Evolutionary conservation across 495 filamentous ascomycete species (phyloP).

Genomic region (Neurospora tetraspora): DNA sequence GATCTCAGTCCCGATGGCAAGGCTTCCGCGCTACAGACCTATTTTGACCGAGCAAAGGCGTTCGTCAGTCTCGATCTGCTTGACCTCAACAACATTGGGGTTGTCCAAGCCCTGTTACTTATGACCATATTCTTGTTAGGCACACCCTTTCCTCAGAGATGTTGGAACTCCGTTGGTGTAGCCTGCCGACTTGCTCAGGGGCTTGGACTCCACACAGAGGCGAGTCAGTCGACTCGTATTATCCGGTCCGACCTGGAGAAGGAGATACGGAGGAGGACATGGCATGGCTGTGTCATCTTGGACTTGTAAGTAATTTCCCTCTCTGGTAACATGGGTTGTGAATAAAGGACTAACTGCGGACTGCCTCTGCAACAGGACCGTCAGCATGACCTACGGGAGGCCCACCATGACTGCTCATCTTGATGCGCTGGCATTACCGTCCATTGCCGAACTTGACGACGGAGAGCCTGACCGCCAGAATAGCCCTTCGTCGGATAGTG

Average conservation of each 20-base stretch:
- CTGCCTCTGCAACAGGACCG: constrained; percentile 19
- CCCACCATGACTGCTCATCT: constrained; percentile 36
- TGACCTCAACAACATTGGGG: constrained; percentile 32
- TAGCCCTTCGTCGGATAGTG: neutral
- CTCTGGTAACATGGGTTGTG: neutral
- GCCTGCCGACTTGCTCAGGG: constrained; percentile 39
- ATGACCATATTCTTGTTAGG: constrained; percentile 35
- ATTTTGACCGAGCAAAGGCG: constrained; percentile 35
- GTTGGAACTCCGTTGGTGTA: constrained; percentile 39
- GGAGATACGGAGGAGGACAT: constrained; percentile 36
- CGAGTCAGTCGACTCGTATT: constrained; percentile 12
- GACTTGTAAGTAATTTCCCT: constrained; percentile 28
- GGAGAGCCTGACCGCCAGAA: constrained; percentile 2
- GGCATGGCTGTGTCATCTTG: constrained; percentile 40
- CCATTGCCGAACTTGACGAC: constrained; percentile 7
- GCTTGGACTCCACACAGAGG: constrained; percentile 35
- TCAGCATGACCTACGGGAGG: constrained; percentile 40
- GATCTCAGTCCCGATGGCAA: constrained; percentile 29
- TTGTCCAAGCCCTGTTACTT: constrained; percentile 38
- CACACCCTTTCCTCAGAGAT: constrained; percentile 34
- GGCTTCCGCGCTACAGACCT: constrained; percentile 27
- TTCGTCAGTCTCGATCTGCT: constrained; percentile 37
- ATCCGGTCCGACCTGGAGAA: constrained; percentile 24
- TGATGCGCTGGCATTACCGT: constrained; percentile 23
- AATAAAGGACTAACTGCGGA: neutral